phyloP scores from a whole-genome alignment of 257 asterid species.

The Cordia subcordata region DNA sequence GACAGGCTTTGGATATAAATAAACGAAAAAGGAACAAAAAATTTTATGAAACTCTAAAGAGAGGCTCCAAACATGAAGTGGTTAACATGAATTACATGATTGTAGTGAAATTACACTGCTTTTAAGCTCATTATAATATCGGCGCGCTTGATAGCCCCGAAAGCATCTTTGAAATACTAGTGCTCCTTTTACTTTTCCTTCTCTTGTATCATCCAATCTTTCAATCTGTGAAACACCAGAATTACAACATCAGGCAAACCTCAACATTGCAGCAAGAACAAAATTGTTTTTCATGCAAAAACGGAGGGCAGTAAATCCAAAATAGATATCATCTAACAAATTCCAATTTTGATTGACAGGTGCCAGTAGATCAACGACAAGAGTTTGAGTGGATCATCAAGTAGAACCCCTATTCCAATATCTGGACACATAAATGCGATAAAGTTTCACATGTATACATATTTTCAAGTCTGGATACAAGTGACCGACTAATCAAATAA shows the following conservation, averaged over 20 bases:
- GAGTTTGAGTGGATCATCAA: too few relatives aligned
- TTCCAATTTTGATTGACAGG: too few relatives aligned
- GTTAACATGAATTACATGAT: slow-evolving; percentile 45
- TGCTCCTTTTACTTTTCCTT: slow-evolving; percentile 18
- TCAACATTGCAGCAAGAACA: too few relatives aligned
- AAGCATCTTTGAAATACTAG: slow-evolving; percentile 38
- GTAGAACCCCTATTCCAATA: too few relatives aligned
- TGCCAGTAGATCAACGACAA: too few relatives aligned
- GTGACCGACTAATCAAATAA: too few relatives aligned
- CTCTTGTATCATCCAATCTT: slow-evolving; percentile 15
- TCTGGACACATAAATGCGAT: too few relatives aligned
- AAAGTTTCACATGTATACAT: too few relatives aligned
- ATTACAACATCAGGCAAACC: too few relatives aligned
- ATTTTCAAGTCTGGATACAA: too few relatives aligned
- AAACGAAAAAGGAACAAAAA: too few relatives aligned
- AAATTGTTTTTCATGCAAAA: neutral
- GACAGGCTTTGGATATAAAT: too few relatives aligned
- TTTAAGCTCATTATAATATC: slow-evolving; percentile 31
- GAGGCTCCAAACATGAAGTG: neutral
- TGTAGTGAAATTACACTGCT: slow-evolving; percentile 48
- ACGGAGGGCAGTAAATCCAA: neutral
- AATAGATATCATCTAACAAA: neutral
- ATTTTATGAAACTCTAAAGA: neutral
- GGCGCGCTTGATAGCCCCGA: slow-evolving; percentile 37
- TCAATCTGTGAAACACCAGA: slow-evolving; percentile 17